phyloP scores from a whole-genome alignment of 129 eudicot genomes.

The Logfia minima region DNA sequence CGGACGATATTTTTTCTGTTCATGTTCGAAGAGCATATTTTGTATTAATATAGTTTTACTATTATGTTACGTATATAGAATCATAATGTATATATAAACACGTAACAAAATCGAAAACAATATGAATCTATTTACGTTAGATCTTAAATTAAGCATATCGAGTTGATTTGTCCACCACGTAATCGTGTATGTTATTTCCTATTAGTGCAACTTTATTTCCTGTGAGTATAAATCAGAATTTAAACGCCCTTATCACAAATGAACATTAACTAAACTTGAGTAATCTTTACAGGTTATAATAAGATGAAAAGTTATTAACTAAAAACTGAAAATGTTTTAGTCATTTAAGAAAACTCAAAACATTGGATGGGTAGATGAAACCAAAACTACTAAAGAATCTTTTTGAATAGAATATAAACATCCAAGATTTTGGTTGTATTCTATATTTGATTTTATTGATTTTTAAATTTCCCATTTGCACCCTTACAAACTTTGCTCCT shows the following conservation, averaged over 20 bases:
- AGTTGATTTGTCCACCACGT: neutral
- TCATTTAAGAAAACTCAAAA: slow-evolving; percentile 11
- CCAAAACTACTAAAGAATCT: slow-evolving; percentile 31
- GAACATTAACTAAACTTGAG: too few species aligned
- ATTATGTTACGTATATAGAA: too few species aligned
- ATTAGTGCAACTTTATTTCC: neutral
- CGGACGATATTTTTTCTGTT: too few species aligned
- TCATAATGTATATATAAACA: too few species aligned
- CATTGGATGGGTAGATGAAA: slow-evolving; percentile 26
- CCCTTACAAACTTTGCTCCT: slow-evolving; percentile 41
- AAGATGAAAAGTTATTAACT: neutral
- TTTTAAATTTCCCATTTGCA: slow-evolving; percentile 34
- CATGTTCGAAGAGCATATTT: too few species aligned
- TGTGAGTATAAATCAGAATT: neutral
- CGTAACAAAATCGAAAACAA: too few species aligned
- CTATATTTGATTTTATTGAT: slow-evolving; percentile 33
- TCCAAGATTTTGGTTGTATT: slow-evolving; percentile 36
- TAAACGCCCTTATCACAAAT: too few species aligned
- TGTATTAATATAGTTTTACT: too few species aligned
- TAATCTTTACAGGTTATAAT: too few species aligned
- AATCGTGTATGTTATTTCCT: neutral
- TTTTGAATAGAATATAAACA: slow-evolving; percentile 30
- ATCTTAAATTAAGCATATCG: neutral
- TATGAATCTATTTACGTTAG: too few species aligned
- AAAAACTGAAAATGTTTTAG: too few species aligned